A percentile compares a stretch with the other conserved stretches of the same genome.
These are phyloP conservation scores for Akanthomyces dipterigenus DNA, from an alignment of 2,329 filamentous ascomycete species.

Conservation along the genomic window DNA sequence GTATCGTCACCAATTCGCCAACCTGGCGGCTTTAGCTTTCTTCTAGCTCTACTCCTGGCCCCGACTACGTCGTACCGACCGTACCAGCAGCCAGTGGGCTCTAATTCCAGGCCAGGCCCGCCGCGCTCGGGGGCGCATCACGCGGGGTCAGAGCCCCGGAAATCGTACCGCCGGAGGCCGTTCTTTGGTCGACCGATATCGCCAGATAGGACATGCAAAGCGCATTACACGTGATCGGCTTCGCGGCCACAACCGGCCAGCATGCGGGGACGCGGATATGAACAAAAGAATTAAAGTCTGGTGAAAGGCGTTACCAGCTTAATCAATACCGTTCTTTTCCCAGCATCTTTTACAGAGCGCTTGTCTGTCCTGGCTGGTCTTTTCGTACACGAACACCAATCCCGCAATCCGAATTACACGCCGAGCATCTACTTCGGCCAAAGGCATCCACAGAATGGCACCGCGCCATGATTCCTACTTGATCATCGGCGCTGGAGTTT, in stretches of 20 bases:
- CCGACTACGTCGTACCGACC: neutral
- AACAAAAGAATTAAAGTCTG: neutral
- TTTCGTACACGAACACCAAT: neutral
- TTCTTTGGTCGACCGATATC: constrained; percentile 4
- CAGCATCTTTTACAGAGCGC: neutral
- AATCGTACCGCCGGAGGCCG: neutral
- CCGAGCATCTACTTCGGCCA: too few species aligned
- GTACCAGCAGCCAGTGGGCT: neutral
- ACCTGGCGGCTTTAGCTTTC: neutral
- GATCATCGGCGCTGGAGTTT: constrained; percentile 59
- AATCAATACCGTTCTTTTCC: neutral
- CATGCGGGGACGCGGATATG: neutral
- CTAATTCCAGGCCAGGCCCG: neutral
- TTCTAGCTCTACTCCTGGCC: neutral
- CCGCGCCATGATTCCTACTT: constrained; percentile 34
- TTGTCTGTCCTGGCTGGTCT: neutral
- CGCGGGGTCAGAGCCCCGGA: neutral
- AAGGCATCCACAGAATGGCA: neutral
- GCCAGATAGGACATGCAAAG: neutral
- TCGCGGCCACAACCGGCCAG: neutral
- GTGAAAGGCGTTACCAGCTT: neutral
- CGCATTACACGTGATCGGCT: constrained; percentile 10
- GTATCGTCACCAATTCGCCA: neutral
- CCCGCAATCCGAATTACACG: neutral
- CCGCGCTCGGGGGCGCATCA: neutral